These are phyloP conservation scores for Lasiodiplodia sp. DNA, from an alignment of 2,329 filamentous ascomycete species.

Conservation along the genomic window DNA sequence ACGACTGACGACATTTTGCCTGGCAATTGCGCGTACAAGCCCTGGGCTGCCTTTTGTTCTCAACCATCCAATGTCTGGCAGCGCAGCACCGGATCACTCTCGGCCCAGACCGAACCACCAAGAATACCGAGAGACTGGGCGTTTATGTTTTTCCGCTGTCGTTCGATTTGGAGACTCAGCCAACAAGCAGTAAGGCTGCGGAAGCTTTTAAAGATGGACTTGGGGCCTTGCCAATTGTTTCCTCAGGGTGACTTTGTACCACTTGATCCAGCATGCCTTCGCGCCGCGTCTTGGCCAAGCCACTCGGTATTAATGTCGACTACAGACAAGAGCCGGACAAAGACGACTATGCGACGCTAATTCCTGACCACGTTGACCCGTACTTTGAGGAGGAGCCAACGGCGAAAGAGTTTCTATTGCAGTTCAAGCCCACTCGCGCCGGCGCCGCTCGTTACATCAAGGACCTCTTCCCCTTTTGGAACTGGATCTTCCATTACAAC, in stretches of 20 bases:
- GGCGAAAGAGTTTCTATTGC: slow-evolving; percentile 40
- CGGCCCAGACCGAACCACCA: slow-evolving; percentile 23
- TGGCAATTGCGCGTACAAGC: slow-evolving; percentile 12
- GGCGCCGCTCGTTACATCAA: slow-evolving; percentile 38
- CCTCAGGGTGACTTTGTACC: not conserved
- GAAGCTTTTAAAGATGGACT: slow-evolving; percentile 15
- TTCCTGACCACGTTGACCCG: slow-evolving; percentile 30
- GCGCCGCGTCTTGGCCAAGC: slow-evolving; percentile 17
- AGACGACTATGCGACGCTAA: not conserved
- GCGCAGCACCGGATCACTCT: not conserved
- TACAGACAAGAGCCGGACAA: slow-evolving; percentile 18
- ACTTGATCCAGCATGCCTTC: slow-evolving; percentile 21
- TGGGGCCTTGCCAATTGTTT: not conserved
- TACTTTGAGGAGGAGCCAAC: slow-evolving; percentile 43
- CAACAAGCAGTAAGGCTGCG: not conserved
- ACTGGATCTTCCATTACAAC: slow-evolving; percentile 42
- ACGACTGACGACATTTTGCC: slow-evolving; percentile 15
- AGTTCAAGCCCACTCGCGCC: slow-evolving; percentile 37
- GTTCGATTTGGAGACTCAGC: not conserved
- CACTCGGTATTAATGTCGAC: slow-evolving; percentile 19
- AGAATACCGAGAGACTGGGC: slow-evolving; percentile 25
- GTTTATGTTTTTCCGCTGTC: slow-evolving; percentile 5
- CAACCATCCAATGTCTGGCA: slow-evolving; percentile 14
- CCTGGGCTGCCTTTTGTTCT: not conserved
- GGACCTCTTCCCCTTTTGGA: slow-evolving; percentile 40